Evolutionary conservation across 1,284 basidiomycete genomes (phyloP).

Genomic region (Cutaneotrichosporon mucoides): DNA sequence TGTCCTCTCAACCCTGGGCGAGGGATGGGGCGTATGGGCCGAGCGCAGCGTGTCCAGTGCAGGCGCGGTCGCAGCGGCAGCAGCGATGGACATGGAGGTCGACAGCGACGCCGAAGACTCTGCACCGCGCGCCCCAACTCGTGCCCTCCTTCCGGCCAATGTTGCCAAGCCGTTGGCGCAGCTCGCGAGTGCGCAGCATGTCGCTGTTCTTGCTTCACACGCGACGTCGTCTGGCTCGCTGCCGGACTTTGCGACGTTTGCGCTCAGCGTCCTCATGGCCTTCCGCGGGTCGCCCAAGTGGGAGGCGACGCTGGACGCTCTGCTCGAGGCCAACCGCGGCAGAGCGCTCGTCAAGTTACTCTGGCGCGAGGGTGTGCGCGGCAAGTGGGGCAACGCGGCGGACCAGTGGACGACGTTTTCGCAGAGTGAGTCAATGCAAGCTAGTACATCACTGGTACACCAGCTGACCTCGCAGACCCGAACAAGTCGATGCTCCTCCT

Average conservation of each 20-base stretch:
- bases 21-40: conserved; percentile 46
- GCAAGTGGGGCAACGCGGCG: conserved; percentile 47
- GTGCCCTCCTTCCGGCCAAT: conserved; percentile 22
- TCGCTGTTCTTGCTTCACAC: conserved; percentile 17
- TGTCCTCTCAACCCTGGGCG: conserved; percentile 28
- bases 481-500: conserved; percentile 69
- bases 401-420: conserved; percentile 53
- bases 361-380: conserved; percentile 65
- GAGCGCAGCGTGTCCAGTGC: conserved; percentile 22
- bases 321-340: conserved; percentile 42
- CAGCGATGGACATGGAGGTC: conserved; percentile 10
- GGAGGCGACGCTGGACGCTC: conserved; percentile 52
- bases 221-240: conserved; percentile 15
- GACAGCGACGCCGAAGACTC: conserved; percentile 26
- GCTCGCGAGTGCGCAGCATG: conserved; percentile 34
- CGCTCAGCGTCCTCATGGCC: conserved; percentile 48
- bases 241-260: conserved; percentile 33
- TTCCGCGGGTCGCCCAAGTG: conserved; percentile 57
- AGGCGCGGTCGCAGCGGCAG: neutral
- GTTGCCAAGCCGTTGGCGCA: conserved; percentile 33
- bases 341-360: conserved; percentile 62
- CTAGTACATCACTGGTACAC: conserved; percentile 3
- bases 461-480: conserved; percentile 28
- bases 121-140: neutral
- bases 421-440: conserved; percentile 38